These are phyloP conservation scores for Albizia julibrissin DNA, from an alignment of 306 rosid species.

Conservation along the genomic window DNA sequence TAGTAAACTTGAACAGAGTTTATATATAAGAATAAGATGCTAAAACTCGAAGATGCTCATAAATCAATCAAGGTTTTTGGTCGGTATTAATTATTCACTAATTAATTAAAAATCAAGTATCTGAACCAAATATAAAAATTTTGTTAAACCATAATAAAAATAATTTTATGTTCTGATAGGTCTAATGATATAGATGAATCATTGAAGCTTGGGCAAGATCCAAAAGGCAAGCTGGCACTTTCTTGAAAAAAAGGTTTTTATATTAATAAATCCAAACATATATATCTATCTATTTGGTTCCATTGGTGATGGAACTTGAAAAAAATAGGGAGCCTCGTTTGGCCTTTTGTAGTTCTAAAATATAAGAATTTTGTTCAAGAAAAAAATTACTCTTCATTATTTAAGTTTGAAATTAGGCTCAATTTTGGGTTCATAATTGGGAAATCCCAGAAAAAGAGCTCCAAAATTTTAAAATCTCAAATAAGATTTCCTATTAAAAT, in stretches of 20 bases:
- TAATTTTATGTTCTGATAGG: background rate
- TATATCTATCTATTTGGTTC: background rate
- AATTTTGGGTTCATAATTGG: background rate
- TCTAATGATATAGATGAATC: background rate
- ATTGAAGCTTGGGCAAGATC: background rate
- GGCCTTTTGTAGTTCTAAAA: background rate
- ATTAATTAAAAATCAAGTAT: background rate
- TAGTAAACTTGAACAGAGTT: background rate
- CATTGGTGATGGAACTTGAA: background rate
- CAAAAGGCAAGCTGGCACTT: background rate
- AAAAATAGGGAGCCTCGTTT: background rate
- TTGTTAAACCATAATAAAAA: background rate
- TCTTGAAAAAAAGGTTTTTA: background rate
- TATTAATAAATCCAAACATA: background rate
- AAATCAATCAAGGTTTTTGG: background rate
- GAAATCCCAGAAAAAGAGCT: no score
- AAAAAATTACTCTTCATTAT: background rate
- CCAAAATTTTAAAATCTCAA: no score
- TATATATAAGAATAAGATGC: background rate
- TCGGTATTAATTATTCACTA: background rate
- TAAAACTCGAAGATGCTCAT: background rate
- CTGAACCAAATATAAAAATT: background rate
- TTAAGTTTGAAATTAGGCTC: background rate
- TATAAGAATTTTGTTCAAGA: background rate
- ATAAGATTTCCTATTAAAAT: no score